Evolutionary conservation across 306 rosid genomes (phyloP), one percentile per base, ranked within the genome.

Genomic region (Abrus precatorius): DNA sequence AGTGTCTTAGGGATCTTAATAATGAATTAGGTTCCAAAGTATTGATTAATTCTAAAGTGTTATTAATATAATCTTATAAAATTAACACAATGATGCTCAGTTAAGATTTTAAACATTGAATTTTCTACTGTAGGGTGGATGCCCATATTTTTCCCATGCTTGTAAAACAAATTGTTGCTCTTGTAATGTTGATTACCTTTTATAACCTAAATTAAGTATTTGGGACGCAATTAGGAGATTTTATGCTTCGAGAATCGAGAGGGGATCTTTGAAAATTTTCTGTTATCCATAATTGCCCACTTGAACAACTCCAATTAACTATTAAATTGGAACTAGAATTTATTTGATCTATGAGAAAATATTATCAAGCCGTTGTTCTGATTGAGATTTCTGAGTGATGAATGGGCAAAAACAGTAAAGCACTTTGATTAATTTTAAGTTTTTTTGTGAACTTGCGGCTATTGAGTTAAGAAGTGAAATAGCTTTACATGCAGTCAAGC

Each of bases 231-330:
- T 20, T 43, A 28, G 38, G n/a, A 9, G 4, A 8, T 41, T 38
- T 20, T 64, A 36, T 66, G 14, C 34, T 65, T 20, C 20, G 20
- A 20, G 20, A 20, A 20, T 20, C 20, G 20, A 20, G 20, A 20
- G 20, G 20, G 0, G 20, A 20, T 20, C 20, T 20, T 20, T 20
- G 20, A 56, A 14, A 9, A 78, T 82, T 52, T 86, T 87, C 79
- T 76, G 74, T 71, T 87, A 85, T 64, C 84, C 86, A 12, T 82
- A 82, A 72, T 80, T 88, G 70, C 89, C 83, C 52, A 83, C 86
- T 55, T 88, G 81, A 62, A 81, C 91, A 32, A 88, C 90, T 80
- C 79, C 85, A 80, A 79, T 85, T 28, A 91, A 67, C 55, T 87
- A 84, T 89, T 84, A 14, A 55, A 69, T 28, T 49, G 34, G 6